Conservation (phyloP, 2,329 filamentous ascomycete genomes). For the Apiospora aurea region DNA sequence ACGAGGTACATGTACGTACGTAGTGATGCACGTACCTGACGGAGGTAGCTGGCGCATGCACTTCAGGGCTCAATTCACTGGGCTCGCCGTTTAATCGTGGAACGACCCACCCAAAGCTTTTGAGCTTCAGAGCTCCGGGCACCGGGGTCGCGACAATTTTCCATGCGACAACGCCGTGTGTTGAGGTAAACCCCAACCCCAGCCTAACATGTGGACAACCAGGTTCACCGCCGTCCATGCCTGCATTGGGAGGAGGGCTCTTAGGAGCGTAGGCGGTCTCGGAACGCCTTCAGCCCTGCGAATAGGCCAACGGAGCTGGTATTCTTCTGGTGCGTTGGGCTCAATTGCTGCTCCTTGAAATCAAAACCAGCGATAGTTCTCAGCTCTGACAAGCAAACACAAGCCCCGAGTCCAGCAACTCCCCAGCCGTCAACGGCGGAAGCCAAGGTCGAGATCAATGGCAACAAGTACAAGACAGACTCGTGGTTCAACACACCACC, state of each 20-base stretch:
- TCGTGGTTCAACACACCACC: conserved; percentile 84
- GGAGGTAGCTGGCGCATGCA: background rate
- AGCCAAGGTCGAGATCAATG: conserved; percentile 64
- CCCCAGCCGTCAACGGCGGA: conserved; percentile 27
- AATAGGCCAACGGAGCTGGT: conserved; percentile 33
- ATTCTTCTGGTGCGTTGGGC: conserved; percentile 35
- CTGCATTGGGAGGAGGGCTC: conserved; percentile 29
- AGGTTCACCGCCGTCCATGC: conserved; percentile 35
- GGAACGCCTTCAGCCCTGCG: conserved; percentile 25
- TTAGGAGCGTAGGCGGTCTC: conserved; percentile 27
- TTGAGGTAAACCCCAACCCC: background rate
- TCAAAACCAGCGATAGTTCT: background rate
- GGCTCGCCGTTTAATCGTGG: background rate
- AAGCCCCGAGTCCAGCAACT: conserved; percentile 32
- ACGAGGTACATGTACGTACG: no score
- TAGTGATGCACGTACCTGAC: background rate
- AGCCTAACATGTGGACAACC: conserved; percentile 39
- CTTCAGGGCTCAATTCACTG: background rate
- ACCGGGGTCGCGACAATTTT: background rate
- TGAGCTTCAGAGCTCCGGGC: background rate
- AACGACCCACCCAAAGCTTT: background rate
- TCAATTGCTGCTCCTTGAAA: conserved; percentile 15
- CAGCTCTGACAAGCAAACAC: conserved; percentile 30
- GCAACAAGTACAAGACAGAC: conserved; percentile 71
- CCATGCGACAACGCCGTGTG: background rate